phyloP scores from a whole-genome alignment of 2,329 filamentous ascomycete genomes.

The Neofusicoccum laricinum region DNA sequence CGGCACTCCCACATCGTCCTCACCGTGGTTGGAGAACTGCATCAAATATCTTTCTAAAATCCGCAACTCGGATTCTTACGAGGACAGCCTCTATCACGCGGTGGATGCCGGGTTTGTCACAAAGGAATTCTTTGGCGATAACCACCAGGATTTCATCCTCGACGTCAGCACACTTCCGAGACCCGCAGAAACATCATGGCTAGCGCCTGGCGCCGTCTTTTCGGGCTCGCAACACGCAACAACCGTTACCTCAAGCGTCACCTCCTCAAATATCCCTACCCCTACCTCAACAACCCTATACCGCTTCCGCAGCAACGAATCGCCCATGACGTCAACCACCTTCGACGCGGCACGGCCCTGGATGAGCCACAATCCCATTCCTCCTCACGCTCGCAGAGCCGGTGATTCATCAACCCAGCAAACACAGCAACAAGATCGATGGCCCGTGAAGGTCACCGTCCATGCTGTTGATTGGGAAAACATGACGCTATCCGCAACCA shows the following conservation, averaged over 20 bases:
- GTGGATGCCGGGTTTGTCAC: slow-evolving; percentile 53
- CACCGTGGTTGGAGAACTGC: slow-evolving; percentile 52
- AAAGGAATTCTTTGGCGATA: slow-evolving; percentile 52
- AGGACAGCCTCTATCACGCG: slow-evolving; percentile 54
- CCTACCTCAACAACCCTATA: slow-evolving; percentile 25
- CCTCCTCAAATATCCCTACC: slow-evolving; percentile 18
- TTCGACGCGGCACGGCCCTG: slow-evolving; percentile 36
- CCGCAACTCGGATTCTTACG: slow-evolving; percentile 51
- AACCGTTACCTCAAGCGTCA: slow-evolving; percentile 28
- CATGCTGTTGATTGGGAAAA: slow-evolving; percentile 58
- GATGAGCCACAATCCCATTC: slow-evolving; percentile 33
- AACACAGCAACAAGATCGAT: slow-evolving; percentile 53
- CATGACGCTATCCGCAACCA: slow-evolving; percentile 65
- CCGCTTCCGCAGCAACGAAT: slow-evolving; percentile 25
- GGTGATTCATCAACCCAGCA: slow-evolving; percentile 16
- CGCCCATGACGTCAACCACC: slow-evolving; percentile 22
- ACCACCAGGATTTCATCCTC: slow-evolving; percentile 57
- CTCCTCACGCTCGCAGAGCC: slow-evolving; percentile 25
- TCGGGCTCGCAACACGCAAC: slow-evolving; percentile 61
- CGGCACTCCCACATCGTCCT: slow-evolving; percentile 23
- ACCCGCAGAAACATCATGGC: slow-evolving; percentile 58
- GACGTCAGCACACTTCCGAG: slow-evolving; percentile 51
- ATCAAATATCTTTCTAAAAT: slow-evolving; percentile 62
- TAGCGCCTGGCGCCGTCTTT: slow-evolving; percentile 60
- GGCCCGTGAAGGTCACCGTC: slow-evolving; percentile 66